Conservation (phyloP, 2,329 filamentous ascomycete genomes). For the Diplocarpon rosae region DNA sequence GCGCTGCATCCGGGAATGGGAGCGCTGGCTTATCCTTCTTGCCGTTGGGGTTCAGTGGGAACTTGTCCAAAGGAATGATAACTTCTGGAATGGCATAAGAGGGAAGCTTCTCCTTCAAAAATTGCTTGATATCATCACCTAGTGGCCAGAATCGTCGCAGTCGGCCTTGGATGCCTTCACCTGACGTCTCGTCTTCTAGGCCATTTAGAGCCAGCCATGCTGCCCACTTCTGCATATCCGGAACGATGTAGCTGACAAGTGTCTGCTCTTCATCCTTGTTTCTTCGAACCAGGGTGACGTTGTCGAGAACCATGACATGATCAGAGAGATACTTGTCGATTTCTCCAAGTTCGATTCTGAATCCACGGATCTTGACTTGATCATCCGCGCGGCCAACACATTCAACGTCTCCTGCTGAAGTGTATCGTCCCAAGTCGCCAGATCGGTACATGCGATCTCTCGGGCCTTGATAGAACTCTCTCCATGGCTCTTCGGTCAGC, state of each 20-base stretch:
- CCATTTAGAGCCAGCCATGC: conserved; percentile 53
- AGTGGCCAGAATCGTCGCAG: conserved; percentile 33
- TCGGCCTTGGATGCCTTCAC: conserved; percentile 31
- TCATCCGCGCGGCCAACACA: conserved; percentile 73
- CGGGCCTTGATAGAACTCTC: conserved; percentile 66
- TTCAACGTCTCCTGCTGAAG: conserved; percentile 57
- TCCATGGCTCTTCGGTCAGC: conserved; percentile 58
- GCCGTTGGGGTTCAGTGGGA: conserved; percentile 77
- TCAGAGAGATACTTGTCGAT: conserved; percentile 76
- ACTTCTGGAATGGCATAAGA: conserved; percentile 66
- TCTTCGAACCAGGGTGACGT: conserved; percentile 73
- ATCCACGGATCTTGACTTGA: conserved; percentile 93
- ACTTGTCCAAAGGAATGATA: conserved; percentile 59
- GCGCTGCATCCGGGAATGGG: conserved; percentile 67
- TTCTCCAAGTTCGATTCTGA: conserved; percentile 88
- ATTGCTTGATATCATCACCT: conserved; percentile 45
- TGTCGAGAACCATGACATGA: conserved; percentile 68
- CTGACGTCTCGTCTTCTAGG: conserved; percentile 33
- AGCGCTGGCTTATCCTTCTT: conserved; percentile 73
- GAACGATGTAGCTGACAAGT: conserved; percentile 83
- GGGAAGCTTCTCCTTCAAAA: conserved; percentile 62
- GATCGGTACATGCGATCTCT: conserved; percentile 79
- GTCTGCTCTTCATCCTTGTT: conserved; percentile 78
- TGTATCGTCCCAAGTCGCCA: conserved; percentile 74
- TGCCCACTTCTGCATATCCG: conserved; percentile 65